phyloP scores from a whole-genome alignment of 768 basidiomycete genomes.

The Mrakia frigida region DNA sequence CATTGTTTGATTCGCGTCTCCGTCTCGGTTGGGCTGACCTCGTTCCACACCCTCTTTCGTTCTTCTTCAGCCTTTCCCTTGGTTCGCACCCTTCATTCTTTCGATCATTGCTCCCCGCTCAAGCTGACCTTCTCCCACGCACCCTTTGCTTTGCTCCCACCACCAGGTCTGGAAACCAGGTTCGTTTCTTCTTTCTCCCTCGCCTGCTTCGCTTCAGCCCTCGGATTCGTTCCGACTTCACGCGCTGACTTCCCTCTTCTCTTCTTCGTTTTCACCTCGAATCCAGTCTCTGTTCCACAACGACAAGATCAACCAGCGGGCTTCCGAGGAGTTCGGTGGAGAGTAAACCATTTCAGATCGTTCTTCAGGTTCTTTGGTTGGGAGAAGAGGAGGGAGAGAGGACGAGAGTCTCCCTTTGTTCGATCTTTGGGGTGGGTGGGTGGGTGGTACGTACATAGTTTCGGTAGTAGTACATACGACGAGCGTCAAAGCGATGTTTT shows the following conservation, averaged over 20 bases:
- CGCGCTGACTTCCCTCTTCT: neutral
- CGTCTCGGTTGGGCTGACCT: neutral
- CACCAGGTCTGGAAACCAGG: conserved; percentile 33
- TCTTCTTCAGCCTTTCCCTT: conserved; percentile 29
- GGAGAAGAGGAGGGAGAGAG: neutral
- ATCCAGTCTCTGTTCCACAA: conserved; percentile 29
- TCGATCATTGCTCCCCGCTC: neutral
- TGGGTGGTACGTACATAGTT: neutral
- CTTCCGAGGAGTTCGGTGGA: conserved; percentile 25
- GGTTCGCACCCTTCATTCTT: conserved; percentile 4
- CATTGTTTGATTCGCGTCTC: neutral
- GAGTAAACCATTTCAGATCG: neutral
- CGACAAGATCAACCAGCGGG: conserved; percentile 25
- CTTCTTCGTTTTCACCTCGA: neutral
- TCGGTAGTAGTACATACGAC: neutral
- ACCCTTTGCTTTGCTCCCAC: neutral
- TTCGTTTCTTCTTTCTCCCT: neutral
- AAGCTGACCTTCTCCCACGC: neutral
- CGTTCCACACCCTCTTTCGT: neutral
- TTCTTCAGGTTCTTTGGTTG: neutral
- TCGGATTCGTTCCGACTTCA: neutral
- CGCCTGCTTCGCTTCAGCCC: neutral
- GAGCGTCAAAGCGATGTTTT: neutral
- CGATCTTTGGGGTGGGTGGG: too few relatives aligned
- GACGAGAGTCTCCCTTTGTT: too few relatives aligned